Evolutionary conservation across 2,329 filamentous ascomycete species (phyloP).

Genomic region (Colletotrichum brevisporum): DNA sequence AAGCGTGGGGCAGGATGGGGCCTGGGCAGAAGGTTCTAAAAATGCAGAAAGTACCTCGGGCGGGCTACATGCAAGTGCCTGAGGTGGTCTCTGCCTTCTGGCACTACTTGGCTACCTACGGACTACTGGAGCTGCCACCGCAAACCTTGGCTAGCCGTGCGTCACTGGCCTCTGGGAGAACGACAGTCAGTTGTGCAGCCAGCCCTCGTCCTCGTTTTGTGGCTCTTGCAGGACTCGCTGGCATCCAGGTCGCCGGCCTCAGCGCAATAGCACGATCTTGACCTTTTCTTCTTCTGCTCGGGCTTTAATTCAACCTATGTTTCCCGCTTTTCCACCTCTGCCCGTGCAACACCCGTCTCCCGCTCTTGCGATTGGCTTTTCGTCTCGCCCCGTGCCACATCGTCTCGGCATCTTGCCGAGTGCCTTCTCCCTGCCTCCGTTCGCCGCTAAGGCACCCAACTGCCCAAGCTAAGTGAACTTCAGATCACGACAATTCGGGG

Average conservation of each 20-base stretch:
- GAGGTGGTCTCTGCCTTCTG: too few relatives aligned
- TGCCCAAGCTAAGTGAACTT: too few relatives aligned
- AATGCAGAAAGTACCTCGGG: background rate
- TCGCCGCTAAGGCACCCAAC: background rate
- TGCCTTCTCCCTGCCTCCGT: background rate
- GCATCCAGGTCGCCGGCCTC: background rate
- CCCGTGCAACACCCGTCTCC: conserved; percentile 10
- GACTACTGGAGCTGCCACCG: too few relatives aligned
- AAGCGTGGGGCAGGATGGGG: conserved; percentile 17
- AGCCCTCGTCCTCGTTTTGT: background rate
- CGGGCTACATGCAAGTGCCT: too few relatives aligned
- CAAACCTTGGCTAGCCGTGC: too few relatives aligned
- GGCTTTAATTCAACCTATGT: conserved; percentile 3
- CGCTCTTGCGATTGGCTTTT: conserved; percentile 23
- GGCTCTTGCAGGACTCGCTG: conserved; percentile 31
- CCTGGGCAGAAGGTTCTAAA: too few relatives aligned
- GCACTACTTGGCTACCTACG: background rate
- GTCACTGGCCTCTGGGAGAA: too few relatives aligned
- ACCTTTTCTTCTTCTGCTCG: too few relatives aligned
- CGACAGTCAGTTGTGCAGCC: background rate
- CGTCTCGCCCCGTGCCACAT: conserved; percentile 13
- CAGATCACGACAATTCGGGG: too few relatives aligned
- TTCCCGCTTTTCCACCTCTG: background rate
- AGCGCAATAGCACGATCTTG: background rate
- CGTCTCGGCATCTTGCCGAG: conserved; percentile 26